Evolutionary conservation across 139 green algal species (phyloP).

Genomic region (Pedinophyceae sp.): DNA sequence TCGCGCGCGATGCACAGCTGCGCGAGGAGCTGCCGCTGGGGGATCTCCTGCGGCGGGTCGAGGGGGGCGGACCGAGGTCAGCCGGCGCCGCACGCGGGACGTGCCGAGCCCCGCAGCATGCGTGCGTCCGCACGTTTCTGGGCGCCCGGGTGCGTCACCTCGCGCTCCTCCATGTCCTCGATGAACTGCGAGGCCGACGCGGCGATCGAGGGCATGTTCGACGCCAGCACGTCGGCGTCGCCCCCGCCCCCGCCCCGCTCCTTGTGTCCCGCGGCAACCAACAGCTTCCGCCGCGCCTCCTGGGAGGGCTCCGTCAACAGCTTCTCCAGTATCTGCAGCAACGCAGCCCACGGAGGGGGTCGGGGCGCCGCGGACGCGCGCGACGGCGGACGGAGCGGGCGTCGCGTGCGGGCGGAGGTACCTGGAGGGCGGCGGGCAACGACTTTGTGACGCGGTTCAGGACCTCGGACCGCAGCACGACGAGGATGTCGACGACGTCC

Average conservation of each 20-base stretch:
- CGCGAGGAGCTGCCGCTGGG: constrained; percentile 18
- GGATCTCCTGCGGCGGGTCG: background rate
- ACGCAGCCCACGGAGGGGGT: too few relatives aligned
- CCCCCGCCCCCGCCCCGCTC: constrained; percentile 8
- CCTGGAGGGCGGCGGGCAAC: too few relatives aligned
- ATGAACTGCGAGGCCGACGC: constrained; percentile 28
- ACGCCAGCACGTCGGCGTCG: constrained; percentile 9
- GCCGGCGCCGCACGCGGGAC: background rate
- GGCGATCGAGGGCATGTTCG: constrained; percentile 13
- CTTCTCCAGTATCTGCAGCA: too few relatives aligned
- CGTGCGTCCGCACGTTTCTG: too few relatives aligned
- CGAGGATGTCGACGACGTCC: too few relatives aligned
- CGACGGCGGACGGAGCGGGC: too few relatives aligned
- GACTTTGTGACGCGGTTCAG: too few relatives aligned
- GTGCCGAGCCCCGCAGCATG: constrained; percentile 1
- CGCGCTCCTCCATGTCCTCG: constrained; percentile 41
- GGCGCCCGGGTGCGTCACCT: too few relatives aligned
- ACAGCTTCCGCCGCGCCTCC: constrained; percentile 11
- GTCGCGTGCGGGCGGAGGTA: too few relatives aligned
- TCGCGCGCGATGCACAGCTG: constrained; percentile 27
- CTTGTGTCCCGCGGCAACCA: constrained; percentile 21
- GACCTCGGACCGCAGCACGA: too few relatives aligned
- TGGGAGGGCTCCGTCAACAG: too few relatives aligned
- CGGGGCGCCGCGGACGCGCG: too few relatives aligned
- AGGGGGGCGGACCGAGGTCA: background rate